Percentiles rank a stretch among this genome's conserved stretches.
phyloP scores from a whole-genome alignment of 192 early-diverging fungal species.

The Oehlia diaphana region DNA sequence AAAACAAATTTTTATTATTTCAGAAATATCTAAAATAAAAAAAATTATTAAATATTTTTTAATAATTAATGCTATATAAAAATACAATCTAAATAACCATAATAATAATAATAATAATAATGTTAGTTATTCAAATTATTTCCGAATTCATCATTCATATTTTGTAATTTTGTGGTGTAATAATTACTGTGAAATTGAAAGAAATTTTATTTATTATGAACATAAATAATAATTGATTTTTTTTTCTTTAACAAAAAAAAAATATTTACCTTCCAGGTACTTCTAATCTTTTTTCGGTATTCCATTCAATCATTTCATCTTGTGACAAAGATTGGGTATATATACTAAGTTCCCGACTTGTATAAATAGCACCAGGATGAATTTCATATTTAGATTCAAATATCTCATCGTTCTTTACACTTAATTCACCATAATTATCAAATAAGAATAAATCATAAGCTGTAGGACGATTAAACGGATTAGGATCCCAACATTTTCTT shows the following conservation, averaged over 20 bases:
- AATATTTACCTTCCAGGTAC: background rate
- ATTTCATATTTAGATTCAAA: background rate
- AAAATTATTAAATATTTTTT: too few species aligned
- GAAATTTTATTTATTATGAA: background rate
- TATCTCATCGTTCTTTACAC: background rate
- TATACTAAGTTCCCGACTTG: background rate
- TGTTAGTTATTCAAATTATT: background rate
- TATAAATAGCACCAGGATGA: background rate
- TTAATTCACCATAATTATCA: background rate
- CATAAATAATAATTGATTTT: background rate
- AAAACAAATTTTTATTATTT: too few species aligned
- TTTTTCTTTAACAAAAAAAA: too few species aligned
- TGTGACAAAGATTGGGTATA: background rate
- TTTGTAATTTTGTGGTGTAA: background rate
- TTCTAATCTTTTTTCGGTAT: background rate
- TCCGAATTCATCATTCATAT: background rate
- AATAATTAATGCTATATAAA: too few species aligned
- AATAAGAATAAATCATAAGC: conserved; percentile 1
- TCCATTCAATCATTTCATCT: background rate
- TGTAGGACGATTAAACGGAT: conserved; percentile 28
- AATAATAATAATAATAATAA: too few species aligned
- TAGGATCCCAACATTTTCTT: conserved; percentile 40
- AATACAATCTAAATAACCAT: too few species aligned
- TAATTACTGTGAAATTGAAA: background rate
- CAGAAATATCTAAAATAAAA: too few species aligned